Base-by-base conservation (phyloP, 2,329 filamentous ascomycete species). In the Madurella fahalii region DNA sequence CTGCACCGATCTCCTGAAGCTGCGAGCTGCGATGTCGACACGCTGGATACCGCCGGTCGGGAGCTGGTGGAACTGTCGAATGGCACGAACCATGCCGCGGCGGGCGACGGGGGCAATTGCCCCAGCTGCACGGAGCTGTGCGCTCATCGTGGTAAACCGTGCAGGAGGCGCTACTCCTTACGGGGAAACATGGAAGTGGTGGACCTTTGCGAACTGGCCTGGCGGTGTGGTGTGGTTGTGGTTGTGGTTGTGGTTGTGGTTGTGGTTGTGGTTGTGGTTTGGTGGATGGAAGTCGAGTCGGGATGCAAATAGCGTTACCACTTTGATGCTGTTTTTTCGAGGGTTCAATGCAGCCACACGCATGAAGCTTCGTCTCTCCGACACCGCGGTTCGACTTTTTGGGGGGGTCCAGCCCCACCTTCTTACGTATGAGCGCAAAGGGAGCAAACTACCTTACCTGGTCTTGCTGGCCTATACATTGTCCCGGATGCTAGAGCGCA, bases 51-150 rank as follows among this genome's bases (percentile, higher is more conserved):
- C 87, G 52, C 86, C 85, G 13, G 84, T 83, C 34, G 85, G 81
- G 56, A 85, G 77, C 58, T 78, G 83, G 71, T 89, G 84, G 63
- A 87, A 76, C 68, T 85, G 81, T 65, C 86, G 86, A 64, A 77
- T 75, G 60, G 77, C 71, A 65, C 76, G 76, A 64, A 78, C 71
- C 59, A 77, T 71, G 63, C 77, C 78, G 71, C 82, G 83, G 73
- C 84, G 83, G 70, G 84, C 77, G 65, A 84, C 74, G 72, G 85
- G 83, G 72, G 52, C 52, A 43, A 83, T 76, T 64, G 88, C 79
- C 74, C 87, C 84, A 69, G 86, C 83, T 72, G 87, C 85, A 73
- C 92, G 77, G 66, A 89, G 83, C 79, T 87, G 85, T 78, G 82
- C 83, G 75, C 82, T 87, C 84, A 87, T 87, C 66, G 68, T 53